phyloP scores from a whole-genome alignment of 108 stramenopile species.

The Skeletonema menzelii region DNA sequence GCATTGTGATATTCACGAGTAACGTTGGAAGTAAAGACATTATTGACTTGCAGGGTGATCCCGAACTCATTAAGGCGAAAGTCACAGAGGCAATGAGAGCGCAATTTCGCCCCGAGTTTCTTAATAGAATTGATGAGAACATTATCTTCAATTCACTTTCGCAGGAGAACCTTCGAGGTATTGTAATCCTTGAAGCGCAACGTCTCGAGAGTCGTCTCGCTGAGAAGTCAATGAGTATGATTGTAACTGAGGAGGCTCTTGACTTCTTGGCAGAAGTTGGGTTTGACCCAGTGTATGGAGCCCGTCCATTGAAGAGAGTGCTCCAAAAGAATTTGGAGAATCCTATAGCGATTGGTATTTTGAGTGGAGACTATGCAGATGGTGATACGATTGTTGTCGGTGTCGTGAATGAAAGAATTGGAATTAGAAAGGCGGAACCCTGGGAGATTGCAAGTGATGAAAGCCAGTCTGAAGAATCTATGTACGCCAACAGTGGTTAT shows the following conservation, averaged over 20 bases:
- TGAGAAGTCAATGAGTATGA: conserved; percentile 70
- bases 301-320: conserved; percentile 94
- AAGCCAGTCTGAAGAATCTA: not conserved
- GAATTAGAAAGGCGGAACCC: conserved; percentile 35
- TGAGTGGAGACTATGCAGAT: conserved; percentile 73
- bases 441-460: conserved; percentile 14
- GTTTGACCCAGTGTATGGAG: conserved; percentile 95
- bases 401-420: conserved; percentile 31
- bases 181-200: conserved; percentile 80
- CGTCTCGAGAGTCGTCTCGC: conserved; percentile 75
- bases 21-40: conserved; percentile 96
- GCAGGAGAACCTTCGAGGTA: conserved; percentile 82
- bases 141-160: conserved; percentile 95
- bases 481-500: not conserved
- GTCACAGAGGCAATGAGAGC: conserved; percentile 80
- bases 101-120: conserved; percentile 95
- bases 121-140: conserved; percentile 97
- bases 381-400: conserved; percentile 78
- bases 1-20: conserved; percentile 94
- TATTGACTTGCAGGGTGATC: conserved; percentile 60
- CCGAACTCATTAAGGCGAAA: conserved; percentile 60
- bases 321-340: conserved; percentile 97
- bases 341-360: conserved; percentile 84
- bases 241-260: conserved; percentile 67
- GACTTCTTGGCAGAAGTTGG: conserved; percentile 85